phyloP scores from a whole-genome alignment of 2,329 filamentous ascomycete genomes.

The Sporothrix sp. region DNA sequence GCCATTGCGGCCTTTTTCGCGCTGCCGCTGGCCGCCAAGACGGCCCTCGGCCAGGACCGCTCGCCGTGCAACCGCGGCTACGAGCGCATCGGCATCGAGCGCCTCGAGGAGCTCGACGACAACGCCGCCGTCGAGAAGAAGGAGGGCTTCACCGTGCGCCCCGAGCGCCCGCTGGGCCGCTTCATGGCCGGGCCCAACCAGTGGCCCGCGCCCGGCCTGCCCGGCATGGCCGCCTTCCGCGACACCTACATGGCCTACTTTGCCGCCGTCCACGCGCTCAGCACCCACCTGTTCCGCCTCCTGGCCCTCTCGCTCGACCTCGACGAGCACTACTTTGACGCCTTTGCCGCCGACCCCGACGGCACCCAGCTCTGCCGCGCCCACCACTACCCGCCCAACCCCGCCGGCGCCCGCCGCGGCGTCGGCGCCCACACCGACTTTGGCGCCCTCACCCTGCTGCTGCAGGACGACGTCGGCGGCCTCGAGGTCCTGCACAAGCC shows the following conservation, averaged over 20 bases:
- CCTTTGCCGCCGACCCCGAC: constrained; percentile 9
- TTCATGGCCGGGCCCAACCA: constrained; percentile 23
- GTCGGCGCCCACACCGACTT: constrained; percentile 45
- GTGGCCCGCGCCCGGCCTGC: constrained; percentile 20
- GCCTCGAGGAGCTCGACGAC: constrained; percentile 18
- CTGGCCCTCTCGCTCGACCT: constrained; percentile 33
- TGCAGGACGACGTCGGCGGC: constrained; percentile 40
- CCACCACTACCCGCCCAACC: constrained; percentile 28
- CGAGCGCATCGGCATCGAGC: constrained; percentile 20
- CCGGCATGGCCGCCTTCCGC: constrained; percentile 5
- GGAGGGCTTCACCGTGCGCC: constrained; percentile 27
- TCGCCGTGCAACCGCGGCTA: constrained; percentile 22
- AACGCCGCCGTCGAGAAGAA: constrained; percentile 22
- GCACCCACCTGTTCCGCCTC: constrained; percentile 9
- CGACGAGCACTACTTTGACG: constrained; percentile 32
- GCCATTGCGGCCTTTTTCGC: constrained; percentile 23
- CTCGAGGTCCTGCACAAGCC: constrained; percentile 39
- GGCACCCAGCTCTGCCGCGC: constrained; percentile 10
- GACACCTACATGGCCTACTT: constrained; percentile 12
- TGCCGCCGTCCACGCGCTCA: constrained; percentile 6
- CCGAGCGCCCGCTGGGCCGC: constrained; percentile 18
- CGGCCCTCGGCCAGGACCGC: constrained; percentile 16
- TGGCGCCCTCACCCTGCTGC: constrained; percentile 42
- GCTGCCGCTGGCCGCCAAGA: constrained; percentile 24
- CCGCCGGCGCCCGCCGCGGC: constrained; percentile 22